Conservation (phyloP, 768 basidiomycete genomes). For the Lyophyllum semitale region DNA sequence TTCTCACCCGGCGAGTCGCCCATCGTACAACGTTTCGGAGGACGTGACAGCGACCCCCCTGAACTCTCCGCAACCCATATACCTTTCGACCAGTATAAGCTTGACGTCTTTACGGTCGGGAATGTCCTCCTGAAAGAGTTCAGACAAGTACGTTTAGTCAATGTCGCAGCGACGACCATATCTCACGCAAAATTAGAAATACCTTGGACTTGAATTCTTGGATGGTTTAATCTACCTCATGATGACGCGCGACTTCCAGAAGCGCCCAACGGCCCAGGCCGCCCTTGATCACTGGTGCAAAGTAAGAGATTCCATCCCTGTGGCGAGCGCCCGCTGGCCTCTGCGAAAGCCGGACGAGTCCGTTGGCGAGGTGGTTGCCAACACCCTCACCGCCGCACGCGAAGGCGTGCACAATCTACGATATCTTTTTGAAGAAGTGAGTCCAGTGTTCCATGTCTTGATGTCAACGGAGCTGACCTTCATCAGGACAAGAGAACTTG, state of each 20-base stretch:
- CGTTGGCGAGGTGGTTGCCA: not conserved
- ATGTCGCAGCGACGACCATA: not conserved
- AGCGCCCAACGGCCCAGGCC: not conserved
- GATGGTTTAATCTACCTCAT: not conserved
- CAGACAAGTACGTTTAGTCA: not conserved
- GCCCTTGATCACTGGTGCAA: not conserved
- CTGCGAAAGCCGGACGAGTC: not conserved
- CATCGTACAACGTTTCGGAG: not conserved
- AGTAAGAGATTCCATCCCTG: not conserved
- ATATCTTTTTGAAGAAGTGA: not conserved
- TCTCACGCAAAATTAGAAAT: not conserved
- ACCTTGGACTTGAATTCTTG: not conserved
- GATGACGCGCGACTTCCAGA: not conserved
- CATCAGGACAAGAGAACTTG: not conserved
- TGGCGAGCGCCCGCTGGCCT: not conserved
- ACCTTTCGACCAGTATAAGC: not conserved
- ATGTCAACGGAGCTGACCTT: not conserved
- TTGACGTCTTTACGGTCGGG: not conserved
- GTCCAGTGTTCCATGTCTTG: not conserved
- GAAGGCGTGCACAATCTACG: not conserved
- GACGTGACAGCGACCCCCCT: not conserved
- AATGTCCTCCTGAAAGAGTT: not conserved
- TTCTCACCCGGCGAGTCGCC: not conserved
- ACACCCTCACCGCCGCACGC: not conserved
- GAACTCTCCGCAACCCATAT: not conserved